Evolutionary conservation across 305 asterid species (phyloP).

Genomic region (Fraxinus sp.): DNA sequence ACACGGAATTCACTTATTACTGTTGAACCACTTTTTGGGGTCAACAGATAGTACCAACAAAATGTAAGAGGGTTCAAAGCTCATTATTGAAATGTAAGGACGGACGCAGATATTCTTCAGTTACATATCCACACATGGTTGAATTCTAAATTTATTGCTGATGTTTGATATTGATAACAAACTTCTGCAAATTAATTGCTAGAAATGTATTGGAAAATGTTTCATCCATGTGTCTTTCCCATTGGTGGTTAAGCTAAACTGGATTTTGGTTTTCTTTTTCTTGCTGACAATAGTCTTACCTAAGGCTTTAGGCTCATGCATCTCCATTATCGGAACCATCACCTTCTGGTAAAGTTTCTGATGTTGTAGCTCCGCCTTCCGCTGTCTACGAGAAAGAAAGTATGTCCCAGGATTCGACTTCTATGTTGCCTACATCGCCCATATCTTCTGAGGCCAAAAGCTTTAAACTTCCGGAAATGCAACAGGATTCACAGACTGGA

Average conservation of each 20-base stretch:
- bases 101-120: not conserved
- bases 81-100: conserved; percentile 1
- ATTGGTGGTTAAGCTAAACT: conserved; percentile 3
- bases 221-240: not conserved
- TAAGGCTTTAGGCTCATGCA: conserved; percentile 44
- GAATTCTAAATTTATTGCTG: conserved; percentile 12
- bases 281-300: no score
- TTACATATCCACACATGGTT: conserved; percentile 6
- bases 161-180: conserved; percentile 19
- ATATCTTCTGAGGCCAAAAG: conserved; percentile 66
- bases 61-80: not conserved
- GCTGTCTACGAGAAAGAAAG: conserved; percentile 38
- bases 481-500: conserved; percentile 43
- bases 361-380: conserved; percentile 41
- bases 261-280: conserved; percentile 2
- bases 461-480: conserved; percentile 53
- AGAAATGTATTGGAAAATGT: conserved; percentile 8
- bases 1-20: no score
- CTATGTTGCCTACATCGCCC: conserved; percentile 49
- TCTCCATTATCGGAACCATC: conserved; percentile 26
- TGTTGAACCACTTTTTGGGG: no score
- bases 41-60: not conserved
- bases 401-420: conserved; percentile 44
- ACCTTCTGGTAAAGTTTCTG: conserved; percentile 42
- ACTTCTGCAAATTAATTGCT: conserved; percentile 7